Percentiles rank a stretch among this genome's conserved stretches.
phyloP scores from a whole-genome alignment of 2,329 filamentous ascomycete genomes.

The Monilinia aucupariae region DNA sequence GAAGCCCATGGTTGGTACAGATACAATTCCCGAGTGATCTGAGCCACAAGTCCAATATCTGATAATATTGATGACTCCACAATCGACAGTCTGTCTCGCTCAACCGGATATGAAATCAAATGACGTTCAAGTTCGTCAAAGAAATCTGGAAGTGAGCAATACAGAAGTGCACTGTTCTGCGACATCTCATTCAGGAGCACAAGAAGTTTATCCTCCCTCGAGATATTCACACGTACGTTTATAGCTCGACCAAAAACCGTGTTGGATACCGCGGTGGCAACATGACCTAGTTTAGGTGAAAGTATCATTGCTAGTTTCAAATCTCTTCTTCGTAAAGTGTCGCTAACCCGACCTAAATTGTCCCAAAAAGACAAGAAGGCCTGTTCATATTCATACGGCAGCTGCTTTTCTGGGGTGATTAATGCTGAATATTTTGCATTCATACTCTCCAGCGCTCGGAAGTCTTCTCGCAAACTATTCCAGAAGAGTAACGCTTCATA shows the following conservation, averaged over 20 bases:
- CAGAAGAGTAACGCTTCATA: background rate
- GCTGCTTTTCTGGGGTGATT: background rate
- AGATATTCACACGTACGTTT: no score
- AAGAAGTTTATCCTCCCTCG: background rate
- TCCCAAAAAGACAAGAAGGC: background rate
- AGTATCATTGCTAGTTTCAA: background rate
- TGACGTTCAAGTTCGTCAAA: background rate
- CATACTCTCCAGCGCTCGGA: background rate
- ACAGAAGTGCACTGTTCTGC: background rate
- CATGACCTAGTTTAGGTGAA: no score
- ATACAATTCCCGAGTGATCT: background rate
- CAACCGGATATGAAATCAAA: background rate
- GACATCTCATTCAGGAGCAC: background rate
- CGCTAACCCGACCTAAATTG: background rate
- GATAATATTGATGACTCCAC: background rate
- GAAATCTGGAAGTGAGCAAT: background rate
- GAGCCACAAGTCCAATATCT: background rate
- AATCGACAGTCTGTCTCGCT: background rate
- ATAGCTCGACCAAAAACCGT: no score
- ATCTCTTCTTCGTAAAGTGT: background rate
- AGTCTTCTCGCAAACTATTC: background rate
- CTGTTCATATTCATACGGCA: background rate
- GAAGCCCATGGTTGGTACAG: background rate
- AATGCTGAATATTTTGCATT: background rate
- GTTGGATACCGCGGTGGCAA: no score